phyloP scores from a whole-genome alignment of 1,284 basidiomycete species.

The Tilletiopsis washingtonensis region DNA sequence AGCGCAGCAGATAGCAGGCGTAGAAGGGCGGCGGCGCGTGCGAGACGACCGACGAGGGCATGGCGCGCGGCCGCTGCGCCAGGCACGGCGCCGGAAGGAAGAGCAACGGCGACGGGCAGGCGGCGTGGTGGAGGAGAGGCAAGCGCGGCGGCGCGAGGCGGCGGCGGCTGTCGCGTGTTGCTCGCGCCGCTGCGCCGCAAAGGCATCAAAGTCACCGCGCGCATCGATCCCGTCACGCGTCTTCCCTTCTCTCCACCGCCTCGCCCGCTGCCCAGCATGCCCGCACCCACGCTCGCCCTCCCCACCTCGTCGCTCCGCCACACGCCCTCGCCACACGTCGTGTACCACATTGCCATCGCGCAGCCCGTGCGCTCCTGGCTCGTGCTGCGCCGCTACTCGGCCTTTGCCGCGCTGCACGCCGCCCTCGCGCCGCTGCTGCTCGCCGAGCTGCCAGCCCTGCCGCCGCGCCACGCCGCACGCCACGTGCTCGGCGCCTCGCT shows the following conservation, averaged over 20 bases:
- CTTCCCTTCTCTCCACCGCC: too few relatives aligned
- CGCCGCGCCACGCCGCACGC: constrained; percentile 67
- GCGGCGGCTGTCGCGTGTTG: too few relatives aligned
- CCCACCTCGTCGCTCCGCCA: constrained; percentile 2
- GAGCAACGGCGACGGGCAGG: too few relatives aligned
- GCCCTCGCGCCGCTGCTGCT: constrained; percentile 64
- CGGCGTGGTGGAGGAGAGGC: too few relatives aligned
- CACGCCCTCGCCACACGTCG: constrained; percentile 56
- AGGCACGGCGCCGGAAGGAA: too few relatives aligned
- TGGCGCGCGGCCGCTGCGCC: too few relatives aligned
- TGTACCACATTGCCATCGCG: constrained; percentile 66
- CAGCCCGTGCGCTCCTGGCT: constrained; percentile 75
- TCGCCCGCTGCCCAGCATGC: too few relatives aligned
- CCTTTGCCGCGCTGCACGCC: constrained; percentile 76
- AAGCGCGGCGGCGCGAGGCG: too few relatives aligned
- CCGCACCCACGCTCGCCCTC: background rate
- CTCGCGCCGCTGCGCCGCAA: too few relatives aligned
- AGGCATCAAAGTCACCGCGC: too few relatives aligned
- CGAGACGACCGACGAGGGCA: constrained; percentile 47
- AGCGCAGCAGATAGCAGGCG: constrained; percentile 74
- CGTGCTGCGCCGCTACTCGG: constrained; percentile 85
- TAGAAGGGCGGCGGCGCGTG: constrained; percentile 71
- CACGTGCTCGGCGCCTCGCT: constrained; percentile 33
- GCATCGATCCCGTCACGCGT: too few relatives aligned
- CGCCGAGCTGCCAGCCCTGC: constrained; percentile 52